Evolutionary conservation across 305 asterid genomes (phyloP).

Genomic region (Plantago coronopus): DNA sequence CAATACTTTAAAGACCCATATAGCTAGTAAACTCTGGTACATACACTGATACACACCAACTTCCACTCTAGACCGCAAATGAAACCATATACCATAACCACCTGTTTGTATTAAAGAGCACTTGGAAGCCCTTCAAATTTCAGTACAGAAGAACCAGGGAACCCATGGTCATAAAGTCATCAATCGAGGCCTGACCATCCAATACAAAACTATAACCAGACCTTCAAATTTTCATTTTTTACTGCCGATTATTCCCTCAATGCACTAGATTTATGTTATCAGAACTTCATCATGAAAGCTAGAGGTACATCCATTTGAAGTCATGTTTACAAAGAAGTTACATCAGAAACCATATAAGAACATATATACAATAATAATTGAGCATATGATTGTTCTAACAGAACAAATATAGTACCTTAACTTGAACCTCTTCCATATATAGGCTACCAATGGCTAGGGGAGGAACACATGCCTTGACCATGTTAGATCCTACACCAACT

Average conservation of each 20-base stretch:
- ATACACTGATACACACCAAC: neutral
- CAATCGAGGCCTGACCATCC: constrained; percentile 3
- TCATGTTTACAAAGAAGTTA: neutral
- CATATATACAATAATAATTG: neutral
- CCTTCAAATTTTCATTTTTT: neutral
- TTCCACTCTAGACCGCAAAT: neutral
- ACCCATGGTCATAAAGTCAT: neutral
- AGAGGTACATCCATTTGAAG: neutral
- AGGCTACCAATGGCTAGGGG: constrained; percentile 74
- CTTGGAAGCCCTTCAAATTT: constrained; percentile 7
- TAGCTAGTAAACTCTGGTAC: neutral
- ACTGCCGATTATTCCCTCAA: neutral
- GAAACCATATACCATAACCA: neutral
- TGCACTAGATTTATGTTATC: neutral
- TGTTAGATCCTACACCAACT: constrained; percentile 77
- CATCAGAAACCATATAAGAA: neutral
- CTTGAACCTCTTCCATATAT: constrained; percentile 92
- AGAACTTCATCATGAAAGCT: neutral
- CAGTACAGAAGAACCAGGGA: constrained; percentile 7
- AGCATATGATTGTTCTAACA: neutral
- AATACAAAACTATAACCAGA: neutral
- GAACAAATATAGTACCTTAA: constrained; percentile 44
- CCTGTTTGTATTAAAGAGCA: constrained; percentile 6
- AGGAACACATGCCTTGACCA: constrained; percentile 80
- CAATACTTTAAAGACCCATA: neutral